Conservation (phyloP, 2,329 filamentous ascomycete species). For the Claviceps humidiphila region DNA sequence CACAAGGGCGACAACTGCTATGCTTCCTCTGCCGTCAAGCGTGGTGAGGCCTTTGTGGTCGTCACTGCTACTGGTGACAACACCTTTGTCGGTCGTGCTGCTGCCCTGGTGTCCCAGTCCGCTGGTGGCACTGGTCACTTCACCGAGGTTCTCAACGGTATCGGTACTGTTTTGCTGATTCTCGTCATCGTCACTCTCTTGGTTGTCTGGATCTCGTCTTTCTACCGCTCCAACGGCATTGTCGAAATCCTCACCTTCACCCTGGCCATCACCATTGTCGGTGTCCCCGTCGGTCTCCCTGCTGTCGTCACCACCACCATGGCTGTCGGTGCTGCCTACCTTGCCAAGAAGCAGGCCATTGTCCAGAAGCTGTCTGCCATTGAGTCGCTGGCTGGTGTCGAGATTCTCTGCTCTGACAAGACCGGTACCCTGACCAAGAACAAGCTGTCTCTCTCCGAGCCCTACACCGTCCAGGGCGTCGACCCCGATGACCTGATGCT, state of each 20-base stretch:
- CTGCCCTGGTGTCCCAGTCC: conserved; percentile 70
- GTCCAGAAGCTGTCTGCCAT: conserved; percentile 88
- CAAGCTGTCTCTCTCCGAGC: conserved; percentile 77
- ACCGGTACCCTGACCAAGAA: conserved; percentile 86
- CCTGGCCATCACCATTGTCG: conserved; percentile 78
- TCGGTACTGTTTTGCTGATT: conserved; percentile 66
- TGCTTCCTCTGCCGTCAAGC: conserved; percentile 79
- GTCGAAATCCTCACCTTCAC: conserved; percentile 72
- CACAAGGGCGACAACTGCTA: conserved; percentile 70
- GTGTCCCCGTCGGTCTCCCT: conserved; percentile 85
- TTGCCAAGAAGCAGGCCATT: conserved; percentile 85
- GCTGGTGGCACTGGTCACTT: conserved; percentile 69
- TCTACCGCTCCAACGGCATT: conserved; percentile 76
- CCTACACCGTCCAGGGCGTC: conserved; percentile 70
- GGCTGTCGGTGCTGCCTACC: conserved; percentile 83
- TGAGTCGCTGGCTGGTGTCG: conserved; percentile 81
- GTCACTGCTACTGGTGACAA: conserved; percentile 77
- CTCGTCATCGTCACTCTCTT: conserved; percentile 71
- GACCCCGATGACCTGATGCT: conserved; percentile 83
- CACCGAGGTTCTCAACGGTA: conserved; percentile 79
- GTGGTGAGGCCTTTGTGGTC: conserved; percentile 73
- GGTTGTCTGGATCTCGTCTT: conserved; percentile 73
- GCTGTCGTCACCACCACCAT: conserved; percentile 90
- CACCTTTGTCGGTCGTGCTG: conserved; percentile 81
- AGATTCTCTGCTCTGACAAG: conserved; percentile 82